A percentile compares a stretch with the other conserved stretches of the same genome.
These are phyloP conservation scores for Pueraria montana DNA, from an alignment of 306 rosid species.

Conservation along the genomic window DNA sequence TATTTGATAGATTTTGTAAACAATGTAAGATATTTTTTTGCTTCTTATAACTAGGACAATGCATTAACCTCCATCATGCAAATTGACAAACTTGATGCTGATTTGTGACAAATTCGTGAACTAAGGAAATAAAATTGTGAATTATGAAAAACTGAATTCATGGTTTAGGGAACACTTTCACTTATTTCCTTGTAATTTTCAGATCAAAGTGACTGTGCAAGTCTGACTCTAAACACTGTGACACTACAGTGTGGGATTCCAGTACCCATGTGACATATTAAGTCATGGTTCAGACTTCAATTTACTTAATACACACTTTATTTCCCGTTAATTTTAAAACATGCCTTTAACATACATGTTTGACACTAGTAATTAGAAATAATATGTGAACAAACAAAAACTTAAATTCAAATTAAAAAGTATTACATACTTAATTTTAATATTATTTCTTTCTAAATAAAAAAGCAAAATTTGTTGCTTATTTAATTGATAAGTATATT, in stretches of 20 bases:
- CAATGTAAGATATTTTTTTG: not conserved
- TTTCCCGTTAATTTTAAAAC: not conserved
- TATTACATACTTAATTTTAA: not conserved
- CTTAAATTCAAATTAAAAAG: not conserved
- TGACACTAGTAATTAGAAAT: not conserved
- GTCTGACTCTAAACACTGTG: not conserved
- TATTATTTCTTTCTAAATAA: not conserved
- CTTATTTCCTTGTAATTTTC: constrained; percentile 8
- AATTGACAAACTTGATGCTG: not conserved
- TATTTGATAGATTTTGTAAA: not conserved
- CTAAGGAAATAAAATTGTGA: not conserved
- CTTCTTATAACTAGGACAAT: not conserved
- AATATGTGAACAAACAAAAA: not conserved
- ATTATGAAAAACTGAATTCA: not conserved
- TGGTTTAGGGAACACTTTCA: not conserved
- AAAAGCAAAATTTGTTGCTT: too few relatives aligned
- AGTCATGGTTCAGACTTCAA: not conserved
- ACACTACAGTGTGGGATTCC: not conserved
- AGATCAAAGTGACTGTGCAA: not conserved
- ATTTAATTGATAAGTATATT: too few relatives aligned
- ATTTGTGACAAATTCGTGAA: not conserved
- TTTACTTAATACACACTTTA: not conserved
- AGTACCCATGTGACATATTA: not conserved
- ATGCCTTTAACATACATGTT: not conserved
- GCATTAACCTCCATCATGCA: not conserved